Evolutionary conservation across 2,329 filamentous ascomycete genomes (phyloP).

Genomic region (Alternaria angustiovoidea): DNA sequence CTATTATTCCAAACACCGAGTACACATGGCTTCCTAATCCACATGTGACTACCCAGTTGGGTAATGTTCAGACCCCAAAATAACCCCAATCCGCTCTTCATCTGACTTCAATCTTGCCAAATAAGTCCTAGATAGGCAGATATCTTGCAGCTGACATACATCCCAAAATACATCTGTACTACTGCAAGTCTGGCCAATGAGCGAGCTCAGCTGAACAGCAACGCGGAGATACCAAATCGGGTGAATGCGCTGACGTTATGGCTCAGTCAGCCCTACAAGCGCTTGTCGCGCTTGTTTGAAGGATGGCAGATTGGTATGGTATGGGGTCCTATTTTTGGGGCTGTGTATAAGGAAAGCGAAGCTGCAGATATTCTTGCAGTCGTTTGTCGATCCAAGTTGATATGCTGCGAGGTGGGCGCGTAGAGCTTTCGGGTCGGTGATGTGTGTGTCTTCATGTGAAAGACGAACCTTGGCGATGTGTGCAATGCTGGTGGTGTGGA

Average conservation of each 20-base stretch:
- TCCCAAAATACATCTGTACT: conserved; percentile 17
- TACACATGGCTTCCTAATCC: neutral
- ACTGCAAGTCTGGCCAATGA: conserved; percentile 1
- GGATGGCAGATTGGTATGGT: conserved; percentile 3
- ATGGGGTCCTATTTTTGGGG: conserved; percentile 38
- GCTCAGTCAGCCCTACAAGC: conserved; percentile 40
- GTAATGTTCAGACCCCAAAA: conserved; percentile 20
- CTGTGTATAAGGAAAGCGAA: conserved; percentile 18
- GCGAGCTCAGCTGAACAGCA: neutral
- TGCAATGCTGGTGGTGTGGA: neutral
- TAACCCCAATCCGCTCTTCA: conserved; percentile 13
- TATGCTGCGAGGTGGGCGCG: conserved; percentile 20
- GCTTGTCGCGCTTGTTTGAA: conserved; percentile 37
- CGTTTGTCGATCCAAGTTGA: neutral
- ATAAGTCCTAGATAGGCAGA: conserved; percentile 7
- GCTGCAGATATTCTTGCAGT: conserved; percentile 19
- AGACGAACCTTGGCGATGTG: neutral
- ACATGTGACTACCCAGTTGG: neutral
- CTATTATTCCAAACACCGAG: neutral
- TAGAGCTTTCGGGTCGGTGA: conserved; percentile 8
- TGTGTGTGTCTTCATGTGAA: neutral
- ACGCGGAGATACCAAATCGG: conserved; percentile 7
- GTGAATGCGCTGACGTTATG: conserved; percentile 13
- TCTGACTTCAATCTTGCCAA: conserved; percentile 4
- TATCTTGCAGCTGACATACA: conserved; percentile 6